Evolutionary conservation across 371 early-diverging fungal genomes (phyloP), one percentile per base, ranked within the genome.

Genomic region (Rhizomucor miehei): DNA sequence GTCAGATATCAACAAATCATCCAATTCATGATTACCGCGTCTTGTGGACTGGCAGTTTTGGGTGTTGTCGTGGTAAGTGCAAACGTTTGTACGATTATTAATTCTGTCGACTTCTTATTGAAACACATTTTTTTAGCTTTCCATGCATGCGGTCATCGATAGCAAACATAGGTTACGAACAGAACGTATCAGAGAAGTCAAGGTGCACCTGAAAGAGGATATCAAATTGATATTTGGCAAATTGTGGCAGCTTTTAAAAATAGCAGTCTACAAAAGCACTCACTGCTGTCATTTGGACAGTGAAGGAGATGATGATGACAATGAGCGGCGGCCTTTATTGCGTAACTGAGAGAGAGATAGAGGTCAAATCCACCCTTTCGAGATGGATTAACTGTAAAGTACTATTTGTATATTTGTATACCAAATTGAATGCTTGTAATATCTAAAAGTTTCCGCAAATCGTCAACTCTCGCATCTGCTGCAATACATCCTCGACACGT

Each of bases 401-500:
- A 29, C 29, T 29, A 5, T 29, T 29, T 29, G 29, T 29, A 29
- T 5, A 5, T 29, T 5, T 29, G 29, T 29, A 29, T 29, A 29
- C 29, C 29, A 29, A 8, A 29, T 29, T 8, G 8, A 29, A 29
- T 5, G 8, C 3, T 3, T 8, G 3, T 5, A 29, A 29, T 29
- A 29, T n/a, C 41, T 76, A 73, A 58, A 76, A 76, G 54, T 76
- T 77, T n/a, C 88, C 86, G 69, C 94, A 93, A 49, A 97, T 97
- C 40, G 87, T 83, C 56, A 97, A 74, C 50, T 90, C 90, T 24
- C 94, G 76, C 90, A 97, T 91, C 69, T 93, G 90, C 63, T 85
- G 83, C 72, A 97, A 71, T 17, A 92, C 89, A 38, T 82, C 79
- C 44, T 91, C 90, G 2, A 90, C 83, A 44, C 71, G 69, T 19